phyloP scores from a whole-genome alignment of 352 stramenopile genomes.

The Paralagenidium karlingii region DNA sequence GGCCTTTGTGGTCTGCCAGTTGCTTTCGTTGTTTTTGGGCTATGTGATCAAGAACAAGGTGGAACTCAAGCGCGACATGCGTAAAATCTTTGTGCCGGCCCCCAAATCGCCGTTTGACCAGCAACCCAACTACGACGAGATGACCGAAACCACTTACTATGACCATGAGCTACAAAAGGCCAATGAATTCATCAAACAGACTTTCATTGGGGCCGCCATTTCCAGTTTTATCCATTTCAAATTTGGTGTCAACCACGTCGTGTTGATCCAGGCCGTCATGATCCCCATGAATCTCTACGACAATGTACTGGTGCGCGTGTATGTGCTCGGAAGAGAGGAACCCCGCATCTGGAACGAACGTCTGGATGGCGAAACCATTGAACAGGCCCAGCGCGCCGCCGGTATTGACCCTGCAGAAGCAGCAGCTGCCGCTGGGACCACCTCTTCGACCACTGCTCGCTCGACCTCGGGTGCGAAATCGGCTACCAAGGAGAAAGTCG shows the following conservation, averaged over 20 bases:
- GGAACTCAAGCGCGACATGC: conserved; percentile 57
- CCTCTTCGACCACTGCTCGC: conserved; percentile 1
- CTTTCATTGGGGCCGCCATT: conserved; percentile 61
- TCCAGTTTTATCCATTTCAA: conserved; percentile 74
- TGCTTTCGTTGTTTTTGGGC: conserved; percentile 38
- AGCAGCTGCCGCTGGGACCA: conserved; percentile 4
- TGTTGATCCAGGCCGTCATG: conserved; percentile 80
- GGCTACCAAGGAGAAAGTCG: conserved; percentile 5
- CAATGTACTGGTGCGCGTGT: conserved; percentile 63
- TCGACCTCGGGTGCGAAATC: conserved; percentile 11
- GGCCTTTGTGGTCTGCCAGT: conserved; percentile 50
- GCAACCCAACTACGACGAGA: conserved; percentile 59
- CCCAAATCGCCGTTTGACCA: conserved; percentile 69
- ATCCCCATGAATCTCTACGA: conserved; percentile 75
- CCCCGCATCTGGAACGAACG: conserved; percentile 71
- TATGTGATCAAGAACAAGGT: conserved; percentile 68
- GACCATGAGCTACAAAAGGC: conserved; percentile 52
- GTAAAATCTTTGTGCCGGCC: conserved; percentile 64
- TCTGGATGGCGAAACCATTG: conserved; percentile 57
- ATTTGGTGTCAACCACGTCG: conserved; percentile 80
- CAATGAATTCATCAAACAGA: conserved; percentile 78
- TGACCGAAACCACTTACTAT: conserved; percentile 73
- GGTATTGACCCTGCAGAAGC: too few relatives aligned
- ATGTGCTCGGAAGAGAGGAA: conserved; percentile 46
- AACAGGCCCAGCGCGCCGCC: conserved; percentile 20